phyloP scores from a whole-genome alignment of 495 filamentous ascomycete genomes.

The Copromyces sp. region DNA sequence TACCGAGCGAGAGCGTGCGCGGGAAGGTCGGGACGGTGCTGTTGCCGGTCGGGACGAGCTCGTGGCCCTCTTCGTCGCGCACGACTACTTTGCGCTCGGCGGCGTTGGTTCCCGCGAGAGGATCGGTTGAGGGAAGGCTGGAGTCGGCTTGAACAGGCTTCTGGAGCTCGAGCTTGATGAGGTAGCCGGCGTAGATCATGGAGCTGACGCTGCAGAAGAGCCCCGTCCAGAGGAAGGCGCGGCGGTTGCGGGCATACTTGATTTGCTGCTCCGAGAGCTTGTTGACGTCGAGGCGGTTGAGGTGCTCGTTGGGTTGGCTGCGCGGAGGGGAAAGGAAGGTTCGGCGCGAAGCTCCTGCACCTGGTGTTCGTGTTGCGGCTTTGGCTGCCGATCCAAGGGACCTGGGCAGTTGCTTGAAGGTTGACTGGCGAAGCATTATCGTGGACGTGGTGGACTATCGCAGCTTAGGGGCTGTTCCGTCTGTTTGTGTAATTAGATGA shows the following conservation, averaged over 20 bases:
- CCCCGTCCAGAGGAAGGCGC: constrained; percentile 37
- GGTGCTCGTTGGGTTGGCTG: constrained; percentile 23
- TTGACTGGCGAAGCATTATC: constrained; percentile 20
- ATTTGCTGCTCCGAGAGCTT: constrained; percentile 29
- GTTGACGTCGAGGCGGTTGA: constrained; percentile 38
- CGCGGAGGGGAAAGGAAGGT: constrained; percentile 24
- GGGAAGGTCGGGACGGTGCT: constrained; percentile 77
- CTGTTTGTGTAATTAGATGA: not conserved
- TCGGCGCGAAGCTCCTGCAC: constrained; percentile 15
- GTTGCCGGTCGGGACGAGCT: constrained; percentile 72
- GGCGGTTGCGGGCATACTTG: constrained; percentile 36
- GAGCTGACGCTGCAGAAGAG: constrained; percentile 37
- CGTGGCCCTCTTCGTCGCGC: constrained; percentile 44
- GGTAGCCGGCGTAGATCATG: constrained; percentile 36
- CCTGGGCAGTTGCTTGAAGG: constrained; percentile 14
- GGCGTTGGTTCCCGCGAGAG: constrained; percentile 30
- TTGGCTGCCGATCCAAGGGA: constrained; percentile 1
- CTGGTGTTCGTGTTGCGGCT: not conserved
- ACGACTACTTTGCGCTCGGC: constrained; percentile 46
- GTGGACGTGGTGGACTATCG: not conserved
- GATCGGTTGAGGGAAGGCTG: constrained; percentile 31
- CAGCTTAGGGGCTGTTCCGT: not conserved
- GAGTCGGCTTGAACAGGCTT: constrained; percentile 36
- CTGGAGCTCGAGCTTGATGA: constrained; percentile 25
- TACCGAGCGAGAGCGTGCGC: constrained; percentile 52